phyloP scores from a whole-genome alignment of 345 rosid species.

The Euphorbia lathyris region DNA sequence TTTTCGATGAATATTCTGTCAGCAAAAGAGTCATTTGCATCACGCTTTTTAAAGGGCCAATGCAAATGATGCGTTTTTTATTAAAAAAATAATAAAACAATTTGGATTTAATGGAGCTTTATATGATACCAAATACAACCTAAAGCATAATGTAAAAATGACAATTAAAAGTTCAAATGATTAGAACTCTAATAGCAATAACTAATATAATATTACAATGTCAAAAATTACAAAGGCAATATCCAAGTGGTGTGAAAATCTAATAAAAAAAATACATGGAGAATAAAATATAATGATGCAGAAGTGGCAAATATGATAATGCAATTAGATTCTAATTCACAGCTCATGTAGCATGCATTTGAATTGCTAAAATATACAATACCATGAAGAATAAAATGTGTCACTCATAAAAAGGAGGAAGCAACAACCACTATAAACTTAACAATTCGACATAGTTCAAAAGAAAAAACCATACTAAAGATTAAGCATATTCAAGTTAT shows the following conservation, averaged over 20 bases:
- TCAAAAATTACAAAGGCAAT: not conserved
- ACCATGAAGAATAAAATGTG: not conserved
- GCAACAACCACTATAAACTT: not conserved
- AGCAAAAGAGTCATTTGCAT: too few species aligned
- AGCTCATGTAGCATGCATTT: not conserved
- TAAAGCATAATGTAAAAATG: too few species aligned
- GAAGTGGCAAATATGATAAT: not conserved
- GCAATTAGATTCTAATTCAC: slow-evolving; percentile 2
- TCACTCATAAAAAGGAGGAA: not conserved
- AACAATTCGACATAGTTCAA: not conserved
- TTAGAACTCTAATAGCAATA: too few species aligned
- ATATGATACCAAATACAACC: too few species aligned
- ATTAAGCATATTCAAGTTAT: not conserved
- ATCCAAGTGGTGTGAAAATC: not conserved
- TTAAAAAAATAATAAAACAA: too few species aligned
- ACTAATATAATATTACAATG: not conserved
- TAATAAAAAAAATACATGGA: not conserved
- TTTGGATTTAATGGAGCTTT: too few species aligned
- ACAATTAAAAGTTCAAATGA: too few species aligned
- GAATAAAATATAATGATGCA: not conserved
- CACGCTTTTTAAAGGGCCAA: too few species aligned
- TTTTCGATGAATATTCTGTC: too few species aligned
- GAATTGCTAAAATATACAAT: not conserved
- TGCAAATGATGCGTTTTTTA: too few species aligned
- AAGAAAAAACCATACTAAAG: not conserved